Base-by-base conservation (phyloP, 1,139 yeast species). In the Geotrichum restrictum region DNA sequence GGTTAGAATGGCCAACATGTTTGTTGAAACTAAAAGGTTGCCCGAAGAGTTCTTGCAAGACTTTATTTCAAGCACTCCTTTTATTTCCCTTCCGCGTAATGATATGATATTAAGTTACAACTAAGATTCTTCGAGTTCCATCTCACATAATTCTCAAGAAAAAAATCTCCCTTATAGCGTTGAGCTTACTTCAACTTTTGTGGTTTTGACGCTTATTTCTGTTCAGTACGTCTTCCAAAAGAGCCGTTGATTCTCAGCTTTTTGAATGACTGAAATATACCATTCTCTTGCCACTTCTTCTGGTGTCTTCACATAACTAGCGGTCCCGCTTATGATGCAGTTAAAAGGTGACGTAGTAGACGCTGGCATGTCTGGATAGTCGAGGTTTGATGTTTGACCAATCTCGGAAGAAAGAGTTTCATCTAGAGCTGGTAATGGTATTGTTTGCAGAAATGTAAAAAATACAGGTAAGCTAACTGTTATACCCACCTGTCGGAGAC, bases 401-500 rank as follows among this genome's bases (percentile, higher is more conserved):
- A n/a, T 34, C 7, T 11, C 10, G 37, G 37, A 16, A n/a, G 18
- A n/a, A 7, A n/a, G 7, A 10, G 5, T n/a, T 3, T 22, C 19
- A 24, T 32, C 37, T 13, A 21, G 40, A 29, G n/a, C n/a, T 8
- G 51, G 51, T 27, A 48, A 21, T 6, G 37, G 43, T 5, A 48
- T 24, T 8, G 13, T 22, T 29, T 43, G 34, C 3, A 48, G 33
- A 31, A 48, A 42, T 4, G 27, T 14, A 13, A 48, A 42, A 32
- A 48, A 48, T 3, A n/a, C n/a, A 2, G 42, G 33, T 5, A 48
- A 14, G 37, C 51, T 48, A 19, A 22, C 21, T 8, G 42, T 41
- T 36, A 14, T 42, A 18, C 51, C 51, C 4, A 42, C 29, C 14
- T 42, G 42, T 5, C 51, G 42, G 10, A 42, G 24, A 21, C 47